phyloP scores from a whole-genome alignment of 1,139 yeast species.

The Saccharomyces pastorianus region DNA sequence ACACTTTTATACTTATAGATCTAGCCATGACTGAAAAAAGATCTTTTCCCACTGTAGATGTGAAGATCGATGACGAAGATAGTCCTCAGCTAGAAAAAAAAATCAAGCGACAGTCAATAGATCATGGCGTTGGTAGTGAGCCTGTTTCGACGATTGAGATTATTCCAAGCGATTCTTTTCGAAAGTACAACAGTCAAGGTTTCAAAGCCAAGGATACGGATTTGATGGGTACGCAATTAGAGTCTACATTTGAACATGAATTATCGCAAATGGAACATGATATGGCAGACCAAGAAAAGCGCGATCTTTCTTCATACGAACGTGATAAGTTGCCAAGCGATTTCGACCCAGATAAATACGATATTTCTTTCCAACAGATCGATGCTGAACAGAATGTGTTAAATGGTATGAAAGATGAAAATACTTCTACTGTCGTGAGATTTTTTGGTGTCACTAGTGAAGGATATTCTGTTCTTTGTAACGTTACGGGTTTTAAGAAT shows the following conservation, averaged over 20 bases:
- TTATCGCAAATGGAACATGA: constrained; percentile 49
- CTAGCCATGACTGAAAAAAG: neutral
- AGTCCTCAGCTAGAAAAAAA: constrained; percentile 19
- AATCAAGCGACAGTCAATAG: constrained; percentile 23
- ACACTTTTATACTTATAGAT: neutral
- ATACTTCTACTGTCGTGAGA: constrained; percentile 51
- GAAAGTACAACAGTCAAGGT: constrained; percentile 25
- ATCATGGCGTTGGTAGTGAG: constrained; percentile 29
- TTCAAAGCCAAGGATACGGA: constrained; percentile 26
- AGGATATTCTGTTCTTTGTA: constrained; percentile 85
- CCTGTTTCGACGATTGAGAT: constrained; percentile 31
- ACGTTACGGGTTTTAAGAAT: constrained; percentile 80
- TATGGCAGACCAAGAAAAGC: constrained; percentile 21
- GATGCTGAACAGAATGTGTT: constrained; percentile 81
- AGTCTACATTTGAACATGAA: constrained; percentile 60
- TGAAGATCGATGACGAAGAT: neutral
- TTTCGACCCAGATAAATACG: constrained; percentile 42
- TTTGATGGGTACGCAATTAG: constrained; percentile 28
- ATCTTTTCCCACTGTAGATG: neutral
- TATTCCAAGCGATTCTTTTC: constrained; percentile 26
- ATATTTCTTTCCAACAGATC: constrained; percentile 78
- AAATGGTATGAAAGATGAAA: constrained; percentile 36
- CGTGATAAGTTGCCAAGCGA: constrained; percentile 47
- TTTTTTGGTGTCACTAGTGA: constrained; percentile 87
- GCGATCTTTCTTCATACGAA: constrained; percentile 15